These are phyloP conservation scores for Monilinia vaccinii-corymbosi DNA, from an alignment of 2,329 filamentous ascomycete genomes.

Conservation along the genomic window DNA sequence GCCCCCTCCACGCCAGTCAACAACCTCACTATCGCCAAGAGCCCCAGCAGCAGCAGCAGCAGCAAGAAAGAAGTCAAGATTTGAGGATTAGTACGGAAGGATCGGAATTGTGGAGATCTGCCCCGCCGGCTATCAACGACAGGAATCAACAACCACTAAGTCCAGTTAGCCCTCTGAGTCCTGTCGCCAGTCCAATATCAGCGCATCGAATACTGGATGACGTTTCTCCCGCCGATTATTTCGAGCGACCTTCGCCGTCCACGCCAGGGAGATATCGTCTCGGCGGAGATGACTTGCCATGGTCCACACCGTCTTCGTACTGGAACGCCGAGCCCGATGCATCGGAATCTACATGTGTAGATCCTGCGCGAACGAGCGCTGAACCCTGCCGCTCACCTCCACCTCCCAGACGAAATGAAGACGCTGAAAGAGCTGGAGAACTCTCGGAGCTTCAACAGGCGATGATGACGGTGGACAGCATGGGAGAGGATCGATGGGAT, in stretches of 20 bases:
- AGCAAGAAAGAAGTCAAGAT: slow-evolving; percentile 10
- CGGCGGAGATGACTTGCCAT: slow-evolving; percentile 27
- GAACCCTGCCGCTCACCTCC: not conserved
- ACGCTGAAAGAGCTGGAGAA: slow-evolving; percentile 24
- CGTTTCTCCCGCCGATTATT: not conserved
- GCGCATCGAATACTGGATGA: slow-evolving; percentile 13
- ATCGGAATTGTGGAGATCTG: slow-evolving; percentile 22
- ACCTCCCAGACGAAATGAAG: slow-evolving; percentile 18
- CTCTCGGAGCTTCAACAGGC: slow-evolving; percentile 26
- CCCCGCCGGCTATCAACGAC: slow-evolving; percentile 22
- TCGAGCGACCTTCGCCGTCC: slow-evolving; percentile 21
- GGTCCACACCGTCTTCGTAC: slow-evolving; percentile 27
- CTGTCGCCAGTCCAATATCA: slow-evolving; percentile 11
- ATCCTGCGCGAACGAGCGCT: not conserved
- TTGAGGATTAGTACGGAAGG: slow-evolving; percentile 8
- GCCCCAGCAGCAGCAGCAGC: not conserved
- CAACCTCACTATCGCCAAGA: not conserved
- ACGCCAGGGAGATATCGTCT: slow-evolving; percentile 27
- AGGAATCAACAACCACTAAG: slow-evolving; percentile 12
- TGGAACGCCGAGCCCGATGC: slow-evolving; percentile 11
- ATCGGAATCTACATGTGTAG: not conserved
- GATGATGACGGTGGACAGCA: slow-evolving; percentile 29
- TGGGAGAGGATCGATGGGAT: slow-evolving; percentile 24
- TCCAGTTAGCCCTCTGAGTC: slow-evolving; percentile 16
- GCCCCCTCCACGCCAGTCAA: not conserved